Conservation (phyloP, 805 yeast genomes). For the Saccharomycopsis lassenensis region DNA sequence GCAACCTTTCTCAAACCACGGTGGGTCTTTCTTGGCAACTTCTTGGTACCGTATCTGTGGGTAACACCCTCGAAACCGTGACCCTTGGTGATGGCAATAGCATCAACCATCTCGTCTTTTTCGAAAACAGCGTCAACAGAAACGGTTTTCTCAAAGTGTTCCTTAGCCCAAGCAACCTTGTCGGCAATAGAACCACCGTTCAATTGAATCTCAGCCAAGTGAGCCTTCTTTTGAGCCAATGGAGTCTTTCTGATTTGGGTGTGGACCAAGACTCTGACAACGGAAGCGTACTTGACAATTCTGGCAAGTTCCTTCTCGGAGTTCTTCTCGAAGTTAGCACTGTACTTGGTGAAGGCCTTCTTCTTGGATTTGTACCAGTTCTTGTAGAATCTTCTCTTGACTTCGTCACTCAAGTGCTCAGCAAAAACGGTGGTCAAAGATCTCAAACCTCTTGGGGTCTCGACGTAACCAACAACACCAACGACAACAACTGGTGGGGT, state of each 20-base stretch:
- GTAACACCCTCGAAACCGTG: constrained; percentile 99
- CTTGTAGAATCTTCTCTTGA: constrained; percentile 99
- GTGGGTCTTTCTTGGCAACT: constrained; percentile 99
- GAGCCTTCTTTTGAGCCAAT: constrained; percentile 98
- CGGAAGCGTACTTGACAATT: constrained; percentile 96
- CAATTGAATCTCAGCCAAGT: constrained; percentile 98
- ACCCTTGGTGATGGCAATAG: constrained; percentile 99
- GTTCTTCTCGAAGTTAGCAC: constrained; percentile 92
- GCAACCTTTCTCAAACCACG: constrained; percentile 99
- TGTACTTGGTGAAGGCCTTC: constrained; percentile 99
- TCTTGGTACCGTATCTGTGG: constrained; percentile 99
- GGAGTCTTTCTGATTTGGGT: constrained; percentile 99
- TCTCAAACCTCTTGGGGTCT: constrained; percentile 99
- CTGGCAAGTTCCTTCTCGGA: constrained; percentile 97
- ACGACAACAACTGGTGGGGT: constrained; percentile 98
- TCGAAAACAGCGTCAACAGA: constrained; percentile 92
- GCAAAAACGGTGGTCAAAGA: constrained; percentile 99
- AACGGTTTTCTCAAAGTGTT: constrained; percentile 98
- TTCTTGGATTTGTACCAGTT: constrained; percentile 99
- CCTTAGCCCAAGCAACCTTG: constrained; percentile 97
- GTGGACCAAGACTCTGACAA: constrained; percentile 98
- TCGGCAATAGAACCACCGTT: constrained; percentile 98
- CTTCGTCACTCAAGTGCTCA: constrained; percentile 98
- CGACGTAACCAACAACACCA: constrained; percentile 99
- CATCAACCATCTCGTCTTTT: constrained; percentile 98